phyloP scores from a whole-genome alignment of 2,329 filamentous ascomycete genomes.

The Fusarium chaquense region DNA sequence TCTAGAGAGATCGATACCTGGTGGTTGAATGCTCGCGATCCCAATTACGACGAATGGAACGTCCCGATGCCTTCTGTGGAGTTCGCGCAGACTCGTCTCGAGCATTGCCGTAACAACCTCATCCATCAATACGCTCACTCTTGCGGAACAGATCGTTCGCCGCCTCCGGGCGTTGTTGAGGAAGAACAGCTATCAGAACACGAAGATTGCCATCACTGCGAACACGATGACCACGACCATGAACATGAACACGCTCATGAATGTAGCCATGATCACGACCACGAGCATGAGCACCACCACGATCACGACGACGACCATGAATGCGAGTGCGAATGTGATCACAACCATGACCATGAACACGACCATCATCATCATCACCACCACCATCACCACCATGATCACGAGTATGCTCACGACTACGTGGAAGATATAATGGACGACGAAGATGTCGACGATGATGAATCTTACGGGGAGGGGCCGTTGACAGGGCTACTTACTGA shows the following conservation, averaged over 20 bases:
- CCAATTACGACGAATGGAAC: conserved; percentile 70
- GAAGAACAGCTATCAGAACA: conserved; percentile 55
- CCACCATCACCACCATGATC: conserved; percentile 52
- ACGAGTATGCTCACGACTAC: conserved; percentile 59
- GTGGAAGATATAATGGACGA: conserved; percentile 71
- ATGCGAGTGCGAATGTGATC: conserved; percentile 53
- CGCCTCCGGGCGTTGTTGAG: conserved; percentile 52
- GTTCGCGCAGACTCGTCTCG: conserved; percentile 67
- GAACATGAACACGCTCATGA: conserved; percentile 44
- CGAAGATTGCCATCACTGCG: conserved; percentile 54
- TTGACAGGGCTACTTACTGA: conserved; percentile 89
- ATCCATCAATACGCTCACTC: conserved; percentile 66
- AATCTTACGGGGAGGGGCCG: conserved; percentile 82
- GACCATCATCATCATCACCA: conserved; percentile 47
- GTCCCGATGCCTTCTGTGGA: conserved; percentile 71
- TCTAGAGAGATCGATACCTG: conserved; percentile 74
- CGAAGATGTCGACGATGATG: conserved; percentile 79
- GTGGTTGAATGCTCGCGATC: conserved; percentile 72
- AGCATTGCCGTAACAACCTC: conserved; percentile 70
- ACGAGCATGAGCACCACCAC: conserved; percentile 35
- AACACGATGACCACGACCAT: conserved; percentile 35
- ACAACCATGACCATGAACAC: conserved; percentile 45
- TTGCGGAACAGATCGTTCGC: conserved; percentile 58
- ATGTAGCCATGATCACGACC: conserved; percentile 48
- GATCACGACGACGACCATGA: conserved; percentile 44